These are phyloP conservation scores for Phalaenopsis hybrid DNA, from an alignment of 116 monocot genomes.

Conservation along the genomic window DNA sequence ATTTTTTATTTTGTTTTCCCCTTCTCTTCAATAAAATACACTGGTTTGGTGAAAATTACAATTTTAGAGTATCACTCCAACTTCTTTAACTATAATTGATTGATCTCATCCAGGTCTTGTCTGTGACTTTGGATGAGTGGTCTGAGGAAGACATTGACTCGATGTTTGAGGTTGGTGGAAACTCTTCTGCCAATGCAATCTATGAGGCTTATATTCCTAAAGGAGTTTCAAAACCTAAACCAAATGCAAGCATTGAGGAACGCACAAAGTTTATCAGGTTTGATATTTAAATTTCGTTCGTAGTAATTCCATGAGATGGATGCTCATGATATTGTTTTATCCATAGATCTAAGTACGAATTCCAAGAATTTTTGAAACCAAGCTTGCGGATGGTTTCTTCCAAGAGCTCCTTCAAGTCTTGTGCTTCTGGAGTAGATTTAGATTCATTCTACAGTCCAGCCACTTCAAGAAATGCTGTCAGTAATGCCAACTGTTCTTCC, in stretches of 20 bases:
- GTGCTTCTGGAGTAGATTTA: constrained; percentile 36
- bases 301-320: neutral
- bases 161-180: constrained; percentile 93
- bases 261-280: constrained; percentile 70
- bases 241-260: constrained; percentile 59
- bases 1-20: neutral
- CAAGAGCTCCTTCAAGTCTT: constrained; percentile 45
- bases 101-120: constrained; percentile 58
- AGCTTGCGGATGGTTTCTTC: constrained; percentile 80
- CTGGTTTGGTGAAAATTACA: neutral
- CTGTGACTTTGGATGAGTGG: constrained; percentile 88
- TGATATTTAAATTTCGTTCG: neutral
- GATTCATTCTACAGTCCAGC: constrained; percentile 20
- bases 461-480: constrained; percentile 43
- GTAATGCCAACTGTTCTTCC: constrained; percentile 9
- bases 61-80: neutral
- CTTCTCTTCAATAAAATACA: neutral
- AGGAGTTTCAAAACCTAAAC: constrained; percentile 50
- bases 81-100: neutral
- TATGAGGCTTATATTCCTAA: constrained; percentile 90
- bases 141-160: constrained; percentile 65
- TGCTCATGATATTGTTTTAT: constrained; percentile 5
- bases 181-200: constrained; percentile 79
- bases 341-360: constrained; percentile 78
- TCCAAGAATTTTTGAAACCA: constrained; percentile 91